phyloP scores from a whole-genome alignment of 352 stramenopile genomes.

The Aphanomyces euteiches region DNA sequence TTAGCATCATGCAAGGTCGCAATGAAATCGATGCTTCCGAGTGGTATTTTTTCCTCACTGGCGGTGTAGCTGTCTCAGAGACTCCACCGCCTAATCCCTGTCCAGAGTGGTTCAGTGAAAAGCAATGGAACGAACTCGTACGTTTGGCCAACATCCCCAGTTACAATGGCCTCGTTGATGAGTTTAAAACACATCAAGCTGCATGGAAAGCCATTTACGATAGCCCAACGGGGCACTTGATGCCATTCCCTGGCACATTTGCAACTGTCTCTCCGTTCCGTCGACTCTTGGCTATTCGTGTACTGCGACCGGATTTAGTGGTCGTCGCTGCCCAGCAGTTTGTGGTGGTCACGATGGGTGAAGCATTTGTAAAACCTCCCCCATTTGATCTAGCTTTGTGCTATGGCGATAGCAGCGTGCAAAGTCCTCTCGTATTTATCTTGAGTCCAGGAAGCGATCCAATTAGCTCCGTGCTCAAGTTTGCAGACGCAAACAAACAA shows the following conservation, averaged over 20 bases:
- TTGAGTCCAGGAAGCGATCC: constrained; percentile 88
- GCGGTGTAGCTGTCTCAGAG: constrained; percentile 84
- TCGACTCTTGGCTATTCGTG: constrained; percentile 69
- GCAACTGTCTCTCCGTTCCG: constrained; percentile 63
- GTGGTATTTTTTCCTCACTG: constrained; percentile 94
- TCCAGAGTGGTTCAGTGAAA: constrained; percentile 89
- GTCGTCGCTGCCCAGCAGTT: constrained; percentile 89
- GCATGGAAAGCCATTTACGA: constrained; percentile 90
- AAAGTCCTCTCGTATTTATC: constrained; percentile 89
- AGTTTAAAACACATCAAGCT: constrained; percentile 73
- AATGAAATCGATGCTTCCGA: constrained; percentile 75
- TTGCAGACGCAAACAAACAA: constrained; percentile 66
- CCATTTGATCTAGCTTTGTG: constrained; percentile 86
- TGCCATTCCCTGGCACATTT: constrained; percentile 71
- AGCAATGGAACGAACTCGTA: constrained; percentile 92
- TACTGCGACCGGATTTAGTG: constrained; percentile 81
- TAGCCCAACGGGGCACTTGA: constrained; percentile 64
- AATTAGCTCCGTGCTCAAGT: constrained; percentile 88
- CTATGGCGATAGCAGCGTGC: constrained; percentile 83
- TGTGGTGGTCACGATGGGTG: constrained; percentile 85
- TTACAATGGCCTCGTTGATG: constrained; percentile 71
- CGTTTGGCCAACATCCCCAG: constrained; percentile 73
- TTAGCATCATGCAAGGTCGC: constrained; percentile 81
- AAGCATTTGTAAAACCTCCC: constrained; percentile 88
- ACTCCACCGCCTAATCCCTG: constrained; percentile 86